Percentiles rank a stretch among this genome's conserved stretches.
These are phyloP conservation scores for Magnolia sinica DNA, from an alignment of 164 flowering plant genomes.

Conservation along the genomic window DNA sequence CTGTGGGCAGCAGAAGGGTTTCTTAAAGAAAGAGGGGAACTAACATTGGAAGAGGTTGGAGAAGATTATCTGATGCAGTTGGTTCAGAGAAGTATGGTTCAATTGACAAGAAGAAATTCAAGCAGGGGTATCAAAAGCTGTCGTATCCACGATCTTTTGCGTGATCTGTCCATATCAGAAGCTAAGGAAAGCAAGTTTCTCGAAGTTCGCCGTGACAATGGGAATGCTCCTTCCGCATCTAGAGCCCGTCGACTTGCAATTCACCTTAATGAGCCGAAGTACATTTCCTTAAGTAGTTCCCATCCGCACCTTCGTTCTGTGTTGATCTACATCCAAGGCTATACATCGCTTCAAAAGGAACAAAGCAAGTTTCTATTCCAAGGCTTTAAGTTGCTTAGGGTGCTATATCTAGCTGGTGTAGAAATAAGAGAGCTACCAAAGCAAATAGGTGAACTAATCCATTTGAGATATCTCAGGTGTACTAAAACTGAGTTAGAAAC, in stretches of 20 bases:
- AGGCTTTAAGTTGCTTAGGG: too few relatives aligned
- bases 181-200: conserved; percentile 11
- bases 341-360: too few relatives aligned
- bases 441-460: too few relatives aligned
- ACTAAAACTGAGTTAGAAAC: fast-evolving
- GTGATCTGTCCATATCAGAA: conserved; percentile 4
- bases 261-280: neutral
- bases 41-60: conserved; percentile 14
- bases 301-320: too few relatives aligned
- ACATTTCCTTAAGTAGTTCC: neutral
- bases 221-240: neutral
- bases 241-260: conserved; percentile 1
- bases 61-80: conserved; percentile 12
- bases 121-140: neutral
- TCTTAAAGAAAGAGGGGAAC: neutral
- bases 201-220: neutral
- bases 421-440: too few relatives aligned
- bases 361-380: too few relatives aligned
- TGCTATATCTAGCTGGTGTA: too few relatives aligned
- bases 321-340: too few relatives aligned
- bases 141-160: conserved; percentile 13
- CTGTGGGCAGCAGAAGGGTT: conserved; percentile 5
- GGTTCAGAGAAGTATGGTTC: conserved; percentile 9
- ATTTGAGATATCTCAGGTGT: too few relatives aligned
- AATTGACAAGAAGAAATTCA: conserved; percentile 3